These are phyloP conservation scores for Rhodotorula paludigena DNA, from an alignment of 768 basidiomycete species.

Conservation along the genomic window DNA sequence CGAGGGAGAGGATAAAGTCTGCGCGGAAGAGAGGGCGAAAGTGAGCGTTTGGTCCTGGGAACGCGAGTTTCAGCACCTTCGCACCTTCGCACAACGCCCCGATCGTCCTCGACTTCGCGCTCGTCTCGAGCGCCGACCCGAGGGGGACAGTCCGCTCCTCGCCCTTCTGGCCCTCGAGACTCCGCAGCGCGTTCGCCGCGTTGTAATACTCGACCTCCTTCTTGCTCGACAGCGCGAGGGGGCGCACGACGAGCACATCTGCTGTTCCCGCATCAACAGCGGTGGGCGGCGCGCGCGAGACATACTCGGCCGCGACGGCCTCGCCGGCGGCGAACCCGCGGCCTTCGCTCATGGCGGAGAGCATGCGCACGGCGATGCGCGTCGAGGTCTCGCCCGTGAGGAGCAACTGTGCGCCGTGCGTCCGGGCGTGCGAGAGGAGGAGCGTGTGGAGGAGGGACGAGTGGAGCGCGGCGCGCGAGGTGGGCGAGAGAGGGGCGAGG, in stretches of 20 bases:
- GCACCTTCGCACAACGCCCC: slow-evolving; percentile 33
- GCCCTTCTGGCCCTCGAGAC: background rate
- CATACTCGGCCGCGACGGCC: slow-evolving; percentile 21
- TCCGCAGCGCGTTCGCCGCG: background rate
- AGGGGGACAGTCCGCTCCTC: no score
- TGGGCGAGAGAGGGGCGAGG: background rate
- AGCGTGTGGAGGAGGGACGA: slow-evolving; percentile 7
- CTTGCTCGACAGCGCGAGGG: slow-evolving; percentile 1
- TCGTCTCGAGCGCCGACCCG: no score
- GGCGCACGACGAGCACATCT: slow-evolving; percentile 18
- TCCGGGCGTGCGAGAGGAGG: slow-evolving; percentile 14
- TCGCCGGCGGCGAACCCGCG: slow-evolving; percentile 31
- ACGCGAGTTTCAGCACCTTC: background rate
- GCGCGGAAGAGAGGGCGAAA: background rate
- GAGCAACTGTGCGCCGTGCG: slow-evolving; percentile 3
- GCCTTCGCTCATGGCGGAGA: slow-evolving; percentile 23
- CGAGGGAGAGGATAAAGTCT: slow-evolving; percentile 35
- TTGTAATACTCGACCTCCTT: slow-evolving; percentile 15
- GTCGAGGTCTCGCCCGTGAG: slow-evolving; percentile 33
- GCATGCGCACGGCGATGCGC: slow-evolving; percentile 25
- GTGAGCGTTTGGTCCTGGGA: background rate
- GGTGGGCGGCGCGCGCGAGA: slow-evolving; percentile 1
- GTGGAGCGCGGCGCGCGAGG: background rate
- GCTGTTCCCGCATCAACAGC: no score
- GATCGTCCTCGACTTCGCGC: slow-evolving; percentile 25